Conservation (phyloP, 768 basidiomycete species). For the Boletus bicolor region DNA sequence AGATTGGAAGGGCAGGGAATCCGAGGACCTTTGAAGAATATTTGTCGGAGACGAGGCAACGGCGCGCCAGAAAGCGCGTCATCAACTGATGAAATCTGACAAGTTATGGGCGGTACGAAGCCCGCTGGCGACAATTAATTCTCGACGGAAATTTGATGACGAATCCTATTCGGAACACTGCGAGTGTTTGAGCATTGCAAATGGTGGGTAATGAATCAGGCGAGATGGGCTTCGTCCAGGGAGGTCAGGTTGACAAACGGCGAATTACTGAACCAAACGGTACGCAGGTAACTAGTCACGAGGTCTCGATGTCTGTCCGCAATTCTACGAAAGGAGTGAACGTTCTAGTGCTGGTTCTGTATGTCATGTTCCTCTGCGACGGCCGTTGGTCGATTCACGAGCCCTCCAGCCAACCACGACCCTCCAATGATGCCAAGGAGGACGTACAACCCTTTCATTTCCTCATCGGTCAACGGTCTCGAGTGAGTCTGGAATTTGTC, state of each 20-base stretch:
- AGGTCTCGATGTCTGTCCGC: not conserved
- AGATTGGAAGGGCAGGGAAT: conserved; percentile 51
- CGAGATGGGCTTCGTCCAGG: not conserved
- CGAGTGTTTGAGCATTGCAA: conserved; percentile 1
- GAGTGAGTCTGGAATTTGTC: conserved; percentile 21
- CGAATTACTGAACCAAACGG: not conserved
- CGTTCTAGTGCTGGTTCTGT: conserved; percentile 13
- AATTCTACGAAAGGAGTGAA: conserved; percentile 4
- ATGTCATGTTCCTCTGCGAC: conserved; percentile 11
- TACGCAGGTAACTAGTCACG: too few species aligned
- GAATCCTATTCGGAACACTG: not conserved
- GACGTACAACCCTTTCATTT: conserved; percentile 46
- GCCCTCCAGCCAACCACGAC: conserved; percentile 45
- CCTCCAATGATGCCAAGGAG: conserved; percentile 47
- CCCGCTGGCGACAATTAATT: not conserved
- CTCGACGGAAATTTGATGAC: not conserved
- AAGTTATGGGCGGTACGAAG: conserved; percentile 11
- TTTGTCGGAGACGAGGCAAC: conserved; percentile 51
- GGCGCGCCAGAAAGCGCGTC: conserved; percentile 36
- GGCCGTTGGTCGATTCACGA: conserved; percentile 16
- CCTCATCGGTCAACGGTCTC: conserved; percentile 40
- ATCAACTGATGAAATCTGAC: not conserved
- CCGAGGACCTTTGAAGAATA: conserved; percentile 45
- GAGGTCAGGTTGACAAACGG: not conserved
- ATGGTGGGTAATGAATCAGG: not conserved